phyloP scores from a whole-genome alignment of 495 filamentous ascomycete species.

The Podospora anserina region DNA sequence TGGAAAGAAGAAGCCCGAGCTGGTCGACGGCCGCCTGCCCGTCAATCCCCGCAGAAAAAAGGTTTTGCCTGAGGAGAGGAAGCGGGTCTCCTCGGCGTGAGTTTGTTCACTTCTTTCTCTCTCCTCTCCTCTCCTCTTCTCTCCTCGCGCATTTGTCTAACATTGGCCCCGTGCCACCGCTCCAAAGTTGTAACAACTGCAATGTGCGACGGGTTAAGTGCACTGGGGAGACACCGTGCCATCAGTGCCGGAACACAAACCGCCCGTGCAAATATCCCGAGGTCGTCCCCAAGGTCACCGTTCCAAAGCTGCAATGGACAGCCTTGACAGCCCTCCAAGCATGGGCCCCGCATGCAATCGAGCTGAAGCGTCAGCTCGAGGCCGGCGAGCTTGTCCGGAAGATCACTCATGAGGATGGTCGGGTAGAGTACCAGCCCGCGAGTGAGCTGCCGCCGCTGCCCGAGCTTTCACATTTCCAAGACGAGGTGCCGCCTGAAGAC shows the following conservation, averaged over 20 bases:
- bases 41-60: constrained; percentile 40
- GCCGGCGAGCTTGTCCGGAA: neutral
- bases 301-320: constrained; percentile 16
- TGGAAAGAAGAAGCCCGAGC: neutral
- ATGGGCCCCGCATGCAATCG: neutral
- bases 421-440: constrained; percentile 7
- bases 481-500: no score
- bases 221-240: constrained; percentile 38
- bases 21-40: constrained; percentile 27
- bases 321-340: neutral
- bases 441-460: constrained; percentile 5
- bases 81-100: constrained; percentile 38
- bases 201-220: constrained; percentile 46
- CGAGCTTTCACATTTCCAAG: neutral
- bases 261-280: constrained; percentile 38
- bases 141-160: neutral
- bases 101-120: constrained; percentile 6
- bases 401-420: neutral
- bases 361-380: constrained; percentile 19
- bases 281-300: constrained; percentile 28
- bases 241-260: constrained; percentile 29
- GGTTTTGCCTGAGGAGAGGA: constrained; percentile 35
- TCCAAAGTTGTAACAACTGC: constrained; percentile 42
- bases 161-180: neutral
- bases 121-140: neutral